Percentiles rank a stretch among this genome's conserved stretches.
These are phyloP conservation scores for Coffea eugenioides DNA, from an alignment of 257 asterid species.

Conservation along the genomic window DNA sequence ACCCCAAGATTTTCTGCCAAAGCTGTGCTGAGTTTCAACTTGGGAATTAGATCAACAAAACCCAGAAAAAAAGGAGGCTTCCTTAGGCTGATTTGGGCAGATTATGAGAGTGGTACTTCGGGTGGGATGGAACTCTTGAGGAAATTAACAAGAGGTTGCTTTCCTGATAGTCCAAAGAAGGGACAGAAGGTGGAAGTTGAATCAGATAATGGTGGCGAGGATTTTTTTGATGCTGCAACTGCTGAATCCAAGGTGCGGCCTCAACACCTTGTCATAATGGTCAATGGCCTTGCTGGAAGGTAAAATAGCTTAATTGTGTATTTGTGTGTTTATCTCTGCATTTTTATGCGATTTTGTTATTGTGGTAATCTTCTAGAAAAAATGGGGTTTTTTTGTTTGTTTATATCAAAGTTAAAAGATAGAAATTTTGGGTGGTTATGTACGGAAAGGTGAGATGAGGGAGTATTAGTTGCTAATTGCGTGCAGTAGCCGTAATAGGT, in stretches of 20 bases:
- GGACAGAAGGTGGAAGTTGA: conserved; percentile 57
- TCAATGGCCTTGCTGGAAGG: conserved; percentile 87
- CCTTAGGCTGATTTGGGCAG: conserved; percentile 36
- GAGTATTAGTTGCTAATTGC: background rate
- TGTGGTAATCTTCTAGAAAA: background rate
- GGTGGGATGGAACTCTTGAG: conserved; percentile 50
- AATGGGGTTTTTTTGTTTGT: background rate
- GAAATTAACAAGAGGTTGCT: conserved; percentile 59
- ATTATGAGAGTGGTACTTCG: conserved; percentile 32
- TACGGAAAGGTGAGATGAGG: background rate
- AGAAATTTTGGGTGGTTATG: background rate
- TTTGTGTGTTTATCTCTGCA: background rate
- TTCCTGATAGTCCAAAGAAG: conserved; percentile 39
- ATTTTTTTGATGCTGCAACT: conserved; percentile 55
- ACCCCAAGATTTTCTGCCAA: conserved; percentile 26
- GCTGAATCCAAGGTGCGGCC: conserved; percentile 59
- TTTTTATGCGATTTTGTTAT: background rate
- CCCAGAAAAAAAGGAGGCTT: conserved; percentile 23
- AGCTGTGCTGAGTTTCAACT: conserved; percentile 30
- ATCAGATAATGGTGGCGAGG: conserved; percentile 66
- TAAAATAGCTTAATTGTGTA: conserved; percentile 11
- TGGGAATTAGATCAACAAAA: conserved; percentile 30
- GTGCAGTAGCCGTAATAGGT: background rate
- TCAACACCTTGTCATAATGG: conserved; percentile 79
- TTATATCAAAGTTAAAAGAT: background rate